Conservation (phyloP, 2,329 filamentous ascomycete genomes). For the Samsoniella hepiali region DNA sequence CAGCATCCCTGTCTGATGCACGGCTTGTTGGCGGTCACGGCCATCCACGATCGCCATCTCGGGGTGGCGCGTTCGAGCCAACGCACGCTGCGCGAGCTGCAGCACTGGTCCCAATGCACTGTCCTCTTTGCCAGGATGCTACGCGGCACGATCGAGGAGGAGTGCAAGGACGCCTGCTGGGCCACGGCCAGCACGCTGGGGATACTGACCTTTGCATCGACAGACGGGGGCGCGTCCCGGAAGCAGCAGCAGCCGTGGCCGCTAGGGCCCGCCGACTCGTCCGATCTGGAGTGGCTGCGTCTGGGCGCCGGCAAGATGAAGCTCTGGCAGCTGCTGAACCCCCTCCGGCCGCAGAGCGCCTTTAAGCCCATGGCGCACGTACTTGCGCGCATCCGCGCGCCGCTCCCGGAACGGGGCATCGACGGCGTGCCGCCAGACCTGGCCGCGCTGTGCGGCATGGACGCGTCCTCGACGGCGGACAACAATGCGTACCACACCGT, state of each 20-base stretch:
- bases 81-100: constrained; percentile 2
- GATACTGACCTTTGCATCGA: constrained; percentile 3
- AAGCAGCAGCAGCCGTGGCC: constrained; percentile 1
- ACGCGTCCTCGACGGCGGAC: not conserved
- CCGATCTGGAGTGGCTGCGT: constrained; percentile 7
- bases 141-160: not conserved
- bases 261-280: constrained; percentile 1
- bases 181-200: not conserved
- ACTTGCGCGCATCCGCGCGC: constrained; percentile 2
- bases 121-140: not conserved
- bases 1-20: constrained; percentile 11
- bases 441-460: not conserved
- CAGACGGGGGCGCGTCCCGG: not conserved
- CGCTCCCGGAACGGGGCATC: not conserved
- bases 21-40: not conserved
- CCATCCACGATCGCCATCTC: constrained; percentile 1
- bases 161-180: constrained; percentile 3
- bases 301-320: constrained; percentile 10
- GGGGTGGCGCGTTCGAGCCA: not conserved
- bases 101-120: constrained; percentile 8
- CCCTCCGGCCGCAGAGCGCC: constrained; percentile 1
- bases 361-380: not conserved
- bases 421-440: not conserved
- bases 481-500: not conserved
- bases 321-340: constrained; percentile 7